Evolutionary conservation across 148 eudicot genomes (phyloP).

Genomic region (Rhododendron ferrugineum): DNA sequence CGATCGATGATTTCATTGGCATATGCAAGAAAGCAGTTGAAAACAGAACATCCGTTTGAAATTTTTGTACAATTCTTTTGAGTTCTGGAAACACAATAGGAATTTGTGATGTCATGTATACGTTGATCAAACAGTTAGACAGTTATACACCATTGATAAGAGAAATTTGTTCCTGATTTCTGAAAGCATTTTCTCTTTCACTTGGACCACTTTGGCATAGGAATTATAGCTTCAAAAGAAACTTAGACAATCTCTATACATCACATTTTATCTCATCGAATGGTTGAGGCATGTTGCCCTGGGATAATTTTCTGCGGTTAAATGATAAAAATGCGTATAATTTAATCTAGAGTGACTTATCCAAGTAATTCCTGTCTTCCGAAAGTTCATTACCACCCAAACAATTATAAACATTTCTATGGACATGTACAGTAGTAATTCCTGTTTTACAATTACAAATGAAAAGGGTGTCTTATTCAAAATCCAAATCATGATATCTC

Average conservation of each 20-base stretch:
- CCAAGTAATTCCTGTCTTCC: too few species aligned
- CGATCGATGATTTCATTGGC: conserved; percentile 55
- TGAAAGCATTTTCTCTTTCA: background rate
- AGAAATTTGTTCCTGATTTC: background rate
- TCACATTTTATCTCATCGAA: too few species aligned
- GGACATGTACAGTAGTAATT: too few species aligned
- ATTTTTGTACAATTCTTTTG: background rate
- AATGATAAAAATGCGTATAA: too few species aligned
- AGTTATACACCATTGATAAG: background rate
- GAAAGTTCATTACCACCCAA: too few species aligned
- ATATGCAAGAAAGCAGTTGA: conserved; percentile 45
- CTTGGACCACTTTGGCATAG: background rate
- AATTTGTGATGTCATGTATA: background rate
- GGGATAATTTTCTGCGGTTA: too few species aligned
- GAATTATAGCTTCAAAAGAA: background rate
- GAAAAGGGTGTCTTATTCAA: too few species aligned
- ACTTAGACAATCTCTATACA: background rate
- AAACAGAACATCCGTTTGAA: conserved; percentile 51
- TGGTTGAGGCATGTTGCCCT: too few species aligned
- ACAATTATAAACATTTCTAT: too few species aligned
- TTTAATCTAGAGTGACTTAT: too few species aligned
- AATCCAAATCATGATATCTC: too few species aligned
- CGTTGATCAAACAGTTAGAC: background rate
- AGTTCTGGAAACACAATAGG: background rate
- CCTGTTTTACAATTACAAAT: too few species aligned